Percentiles rank a stretch among this genome's conserved stretches.
Conservation (phyloP, 2,329 filamentous ascomycete species). For the Didymella glomerata region DNA sequence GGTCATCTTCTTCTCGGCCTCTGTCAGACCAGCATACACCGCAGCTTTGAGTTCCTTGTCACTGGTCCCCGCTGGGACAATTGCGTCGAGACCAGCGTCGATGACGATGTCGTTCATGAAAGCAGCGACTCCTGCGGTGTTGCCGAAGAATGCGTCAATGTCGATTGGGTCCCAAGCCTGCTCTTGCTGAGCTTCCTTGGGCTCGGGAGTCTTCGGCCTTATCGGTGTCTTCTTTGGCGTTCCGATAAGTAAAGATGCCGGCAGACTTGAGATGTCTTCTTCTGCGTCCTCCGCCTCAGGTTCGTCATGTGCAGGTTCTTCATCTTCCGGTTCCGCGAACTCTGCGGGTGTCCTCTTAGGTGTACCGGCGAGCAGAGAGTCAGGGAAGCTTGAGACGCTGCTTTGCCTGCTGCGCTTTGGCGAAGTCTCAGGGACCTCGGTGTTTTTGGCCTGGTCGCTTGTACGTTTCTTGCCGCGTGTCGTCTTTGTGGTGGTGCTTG, state of each 20-base stretch:
- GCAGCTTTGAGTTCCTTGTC: slow-evolving; percentile 56
- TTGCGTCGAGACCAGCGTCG: slow-evolving; percentile 45
- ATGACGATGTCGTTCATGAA: slow-evolving; percentile 42
- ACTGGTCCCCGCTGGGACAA: slow-evolving; percentile 28
- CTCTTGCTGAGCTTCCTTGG: slow-evolving; percentile 20
- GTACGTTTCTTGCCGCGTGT: slow-evolving; percentile 27
- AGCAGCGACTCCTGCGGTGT: slow-evolving; percentile 34
- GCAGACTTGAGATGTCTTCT: slow-evolving; percentile 32
- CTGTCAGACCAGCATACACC: slow-evolving; percentile 70
- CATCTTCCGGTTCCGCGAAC: slow-evolving; percentile 18
- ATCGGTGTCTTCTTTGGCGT: slow-evolving; percentile 49
- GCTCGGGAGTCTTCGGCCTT: slow-evolving; percentile 26
- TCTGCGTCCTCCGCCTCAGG: slow-evolving; percentile 7
- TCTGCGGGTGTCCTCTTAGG: slow-evolving; percentile 33
- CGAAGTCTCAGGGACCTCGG: slow-evolving; percentile 10
- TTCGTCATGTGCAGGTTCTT: slow-evolving; percentile 10
- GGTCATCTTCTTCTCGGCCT: slow-evolving; percentile 85
- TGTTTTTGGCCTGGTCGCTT: slow-evolving; percentile 28
- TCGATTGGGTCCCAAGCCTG: slow-evolving; percentile 76
- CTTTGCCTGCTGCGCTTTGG: slow-evolving; percentile 31
- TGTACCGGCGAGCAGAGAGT: slow-evolving; percentile 32
- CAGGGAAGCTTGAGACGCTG: slow-evolving; percentile 35
- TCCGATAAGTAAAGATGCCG: slow-evolving; percentile 35
- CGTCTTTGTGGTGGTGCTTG: slow-evolving; percentile 19
- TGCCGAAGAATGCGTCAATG: slow-evolving; percentile 72